Evolutionary conservation across 495 filamentous ascomycete species (phyloP), one percentile per base, ranked within the genome.

Genomic region (Acidomyces sp.): DNA sequence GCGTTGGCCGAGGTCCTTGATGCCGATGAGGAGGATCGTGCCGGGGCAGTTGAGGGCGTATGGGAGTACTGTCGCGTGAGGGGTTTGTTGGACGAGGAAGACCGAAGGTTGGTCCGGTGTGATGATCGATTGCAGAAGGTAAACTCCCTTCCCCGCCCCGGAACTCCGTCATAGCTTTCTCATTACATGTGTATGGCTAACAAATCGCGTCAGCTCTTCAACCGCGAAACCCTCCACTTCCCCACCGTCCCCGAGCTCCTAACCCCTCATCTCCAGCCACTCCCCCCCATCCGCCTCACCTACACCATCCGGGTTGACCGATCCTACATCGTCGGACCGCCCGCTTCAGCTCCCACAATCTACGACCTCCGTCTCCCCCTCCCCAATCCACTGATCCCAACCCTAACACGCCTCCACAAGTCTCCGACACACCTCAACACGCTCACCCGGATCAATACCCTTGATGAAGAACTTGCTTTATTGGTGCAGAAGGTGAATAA

Each of bases 271-370:
- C 73, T 94, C 26, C 74, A 66, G 23, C 69, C 83, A 6, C 71
- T 93, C 12, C 77, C 86, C 4, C 90, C 90, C 0, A 71, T 95
- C 55, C 76, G 80, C 47, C 74, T 96, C 17, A 68, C 72, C 21
- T 97, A 95, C 65, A 96, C 85, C 26, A 92, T 96, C 59, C 87
- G 92, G 52, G 79, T 92, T 30, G 90, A 96, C 59, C 74, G 81
- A 54, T 74, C 80, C 9, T 90, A 85, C 62, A 79, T 90, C 65
- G 59, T 61, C 31, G 48, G 62, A 22, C 58, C 67, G 7, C 58
- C 61, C 21, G 37, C 50, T 28, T 49, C 45, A 22, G 17, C 40
- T 9, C 54, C 54, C 1, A 93, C 84, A 20, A 67, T 94, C 58
- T 93, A 93, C 67, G 88, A 93, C 62, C 67, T 97, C 47, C 77